Percentiles rank a stretch among this genome's conserved stretches.
Evolutionary conservation across 2,329 filamentous ascomycete species (phyloP).

Genomic region (Dryadomyces sulphureus): DNA sequence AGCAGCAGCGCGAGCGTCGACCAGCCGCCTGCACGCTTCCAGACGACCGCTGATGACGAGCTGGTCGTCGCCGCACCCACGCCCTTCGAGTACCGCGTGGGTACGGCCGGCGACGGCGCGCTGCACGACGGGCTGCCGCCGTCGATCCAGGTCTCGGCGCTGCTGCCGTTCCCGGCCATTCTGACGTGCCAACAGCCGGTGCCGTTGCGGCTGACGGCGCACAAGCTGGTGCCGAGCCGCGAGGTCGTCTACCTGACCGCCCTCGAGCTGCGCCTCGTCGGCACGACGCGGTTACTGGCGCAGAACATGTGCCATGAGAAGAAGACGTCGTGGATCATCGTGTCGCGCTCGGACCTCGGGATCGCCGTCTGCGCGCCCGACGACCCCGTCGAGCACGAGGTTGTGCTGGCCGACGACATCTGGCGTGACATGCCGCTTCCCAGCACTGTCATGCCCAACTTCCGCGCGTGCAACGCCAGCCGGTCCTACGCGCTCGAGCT

Average conservation of each 20-base stretch:
- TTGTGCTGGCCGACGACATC: conserved; percentile 51
- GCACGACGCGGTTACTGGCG: conserved; percentile 64
- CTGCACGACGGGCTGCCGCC: neutral
- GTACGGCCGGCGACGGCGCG: neutral
- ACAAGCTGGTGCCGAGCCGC: conserved; percentile 53
- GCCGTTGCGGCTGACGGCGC: conserved; percentile 65
- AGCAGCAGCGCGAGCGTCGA: too few species aligned
- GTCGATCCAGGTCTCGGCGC: conserved; percentile 35
- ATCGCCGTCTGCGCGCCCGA: conserved; percentile 51
- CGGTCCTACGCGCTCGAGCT: conserved; percentile 75
- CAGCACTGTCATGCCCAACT: conserved; percentile 75
- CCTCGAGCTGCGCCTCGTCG: conserved; percentile 69
- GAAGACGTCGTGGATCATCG: conserved; percentile 58
- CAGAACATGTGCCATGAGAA: conserved; percentile 61
- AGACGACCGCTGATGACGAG: neutral
- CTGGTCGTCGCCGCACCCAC: neutral
- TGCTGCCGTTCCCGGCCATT: conserved; percentile 75
- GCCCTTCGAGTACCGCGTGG: neutral
- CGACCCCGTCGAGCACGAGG: conserved; percentile 48
- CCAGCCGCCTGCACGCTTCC: too few species aligned
- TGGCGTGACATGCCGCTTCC: conserved; percentile 65
- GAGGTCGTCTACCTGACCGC: conserved; percentile 64
- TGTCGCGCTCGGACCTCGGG: conserved; percentile 55
- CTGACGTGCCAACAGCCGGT: conserved; percentile 79
- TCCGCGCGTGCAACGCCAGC: conserved; percentile 75